These are phyloP conservation scores for Solanum chilense DNA, from an alignment of 257 asterid genomes.

Conservation along the genomic window DNA sequence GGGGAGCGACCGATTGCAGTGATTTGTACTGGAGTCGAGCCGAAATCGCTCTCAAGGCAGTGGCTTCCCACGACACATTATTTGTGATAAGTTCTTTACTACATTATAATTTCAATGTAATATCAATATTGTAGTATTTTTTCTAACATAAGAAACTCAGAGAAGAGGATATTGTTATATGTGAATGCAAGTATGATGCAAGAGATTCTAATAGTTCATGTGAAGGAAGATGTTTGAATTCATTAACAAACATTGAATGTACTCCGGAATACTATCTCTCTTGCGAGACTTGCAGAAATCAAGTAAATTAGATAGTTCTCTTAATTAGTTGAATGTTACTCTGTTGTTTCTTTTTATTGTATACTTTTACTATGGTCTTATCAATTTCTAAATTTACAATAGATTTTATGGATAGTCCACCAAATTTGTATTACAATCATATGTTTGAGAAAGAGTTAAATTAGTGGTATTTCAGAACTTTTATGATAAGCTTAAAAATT, in stretches of 20 bases:
- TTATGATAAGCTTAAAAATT: background rate
- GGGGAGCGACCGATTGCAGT: no score
- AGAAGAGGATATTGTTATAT: slow-evolving; percentile 73
- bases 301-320: slow-evolving; percentile 27
- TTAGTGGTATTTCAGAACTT: background rate
- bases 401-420: background rate
- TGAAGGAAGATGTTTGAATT: slow-evolving; percentile 47
- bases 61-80: no score
- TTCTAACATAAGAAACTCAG: slow-evolving; percentile 19
- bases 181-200: slow-evolving; percentile 40
- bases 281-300: slow-evolving; percentile 56
- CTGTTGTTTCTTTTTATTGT: background rate
- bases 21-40: no score
- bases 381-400: background rate
- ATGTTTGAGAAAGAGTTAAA: background rate
- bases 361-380: background rate
- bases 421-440: background rate
- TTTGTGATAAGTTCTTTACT: no score
- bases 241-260: no score
- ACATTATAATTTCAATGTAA: no score
- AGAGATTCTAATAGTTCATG: slow-evolving; percentile 67
- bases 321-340: background rate
- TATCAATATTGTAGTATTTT: no score
- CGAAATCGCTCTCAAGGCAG: no score
- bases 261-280: slow-evolving; percentile 67